Evolutionary conservation across 2,329 filamentous ascomycete species (phyloP), one percentile per base, ranked within the genome.

Genomic region (Arthroderma sp.): DNA sequence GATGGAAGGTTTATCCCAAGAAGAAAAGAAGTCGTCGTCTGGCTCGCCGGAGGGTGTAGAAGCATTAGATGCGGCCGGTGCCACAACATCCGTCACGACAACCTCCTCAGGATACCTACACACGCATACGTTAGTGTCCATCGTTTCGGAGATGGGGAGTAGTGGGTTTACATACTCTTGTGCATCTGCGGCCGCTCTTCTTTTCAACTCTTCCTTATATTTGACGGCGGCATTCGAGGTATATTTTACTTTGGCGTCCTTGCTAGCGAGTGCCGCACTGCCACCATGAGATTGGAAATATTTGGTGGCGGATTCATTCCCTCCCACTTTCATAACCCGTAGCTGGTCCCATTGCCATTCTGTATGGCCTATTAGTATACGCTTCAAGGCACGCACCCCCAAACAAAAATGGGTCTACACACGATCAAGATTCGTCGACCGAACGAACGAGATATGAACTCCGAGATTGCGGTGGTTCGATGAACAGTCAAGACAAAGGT

Each of bases 281-380:
- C 91, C 91, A 51, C 91, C 91, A 62, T 98, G 91, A 56, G 86
- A 82, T 68, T 95, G 88, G 72, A 96, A 98, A 72, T 86, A 98
- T 68, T 94, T 95, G 59, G 88, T 95, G 40, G 91, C 91, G 47
- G 87, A 94, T 68, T 96, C 89, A 60, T 98, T 98, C 47, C 91
- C 91, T 53, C 91, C 91, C 10, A 96, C 87, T 70, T 98, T 98
- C 89, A 98, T 96, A 47, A 89, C 68, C 43, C 91, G 84, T 49
- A 98, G 75, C 65, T 98, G 91, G 55, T 95, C 87, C 91, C 91
- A 98, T 83, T 95, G 87, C 91, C 91, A 98, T 71, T 85, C 81
- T 85, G 56, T 33, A 38, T 30, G 29, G 38, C 40, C n/a, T 27
- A 46, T 63, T 51, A 61, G 57, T 40, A 38, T 46, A 41, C 22